These are phyloP conservation scores for Ochromonas danica DNA, from an alignment of 108 stramenopile species.

Conservation along the genomic window DNA sequence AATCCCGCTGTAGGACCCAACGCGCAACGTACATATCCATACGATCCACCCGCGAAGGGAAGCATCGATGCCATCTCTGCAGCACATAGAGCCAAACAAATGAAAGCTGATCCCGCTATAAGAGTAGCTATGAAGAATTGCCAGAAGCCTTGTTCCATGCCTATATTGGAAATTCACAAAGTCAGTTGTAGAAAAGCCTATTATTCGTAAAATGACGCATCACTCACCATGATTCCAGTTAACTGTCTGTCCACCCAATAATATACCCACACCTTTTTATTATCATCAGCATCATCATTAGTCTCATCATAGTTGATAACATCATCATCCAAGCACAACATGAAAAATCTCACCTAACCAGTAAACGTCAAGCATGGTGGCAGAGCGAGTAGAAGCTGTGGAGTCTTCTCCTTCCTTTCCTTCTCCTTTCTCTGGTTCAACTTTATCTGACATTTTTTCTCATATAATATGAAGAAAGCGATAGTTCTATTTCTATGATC, in stretches of 20 bases:
- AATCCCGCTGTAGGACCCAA: background rate
- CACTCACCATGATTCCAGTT: background rate
- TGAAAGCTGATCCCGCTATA: background rate
- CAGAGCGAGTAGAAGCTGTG: too few species aligned
- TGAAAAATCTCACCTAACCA: too few species aligned
- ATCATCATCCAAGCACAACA: too few species aligned
- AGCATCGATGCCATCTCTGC: background rate
- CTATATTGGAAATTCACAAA: background rate
- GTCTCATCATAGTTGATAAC: too few species aligned
- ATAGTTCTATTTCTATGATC: too few species aligned
- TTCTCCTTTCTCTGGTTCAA: too few species aligned
- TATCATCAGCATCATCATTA: too few species aligned
- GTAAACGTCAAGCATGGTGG: too few species aligned
- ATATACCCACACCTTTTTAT: background rate
- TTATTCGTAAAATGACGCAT: background rate
- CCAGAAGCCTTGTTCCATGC: background rate
- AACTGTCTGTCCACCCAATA: background rate
- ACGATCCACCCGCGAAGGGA: background rate
- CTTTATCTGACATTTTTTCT: too few species aligned
- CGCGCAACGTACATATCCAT: background rate
- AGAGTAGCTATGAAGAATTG: slow-evolving; percentile 8
- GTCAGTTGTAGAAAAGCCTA: background rate
- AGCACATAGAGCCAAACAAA: background rate
- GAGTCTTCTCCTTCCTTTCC: too few species aligned
- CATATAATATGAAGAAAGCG: too few species aligned